phyloP scores from a whole-genome alignment of 108 stramenopile species.

The Aureococcus anophagefferens region DNA sequence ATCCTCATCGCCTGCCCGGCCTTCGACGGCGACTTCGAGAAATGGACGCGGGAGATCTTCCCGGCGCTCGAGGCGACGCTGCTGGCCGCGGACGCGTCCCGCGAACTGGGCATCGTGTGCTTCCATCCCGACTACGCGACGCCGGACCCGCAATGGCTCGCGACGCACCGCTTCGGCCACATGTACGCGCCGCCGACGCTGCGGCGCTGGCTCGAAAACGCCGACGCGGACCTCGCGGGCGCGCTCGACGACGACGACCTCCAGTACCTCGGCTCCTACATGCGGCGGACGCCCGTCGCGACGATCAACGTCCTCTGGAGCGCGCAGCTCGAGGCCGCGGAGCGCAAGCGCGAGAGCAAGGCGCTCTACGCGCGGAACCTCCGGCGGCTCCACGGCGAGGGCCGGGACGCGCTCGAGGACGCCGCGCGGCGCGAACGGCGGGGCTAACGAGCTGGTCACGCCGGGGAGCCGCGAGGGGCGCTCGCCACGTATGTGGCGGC shows the following conservation, averaged over 20 bases:
- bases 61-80: not conserved
- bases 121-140: not conserved
- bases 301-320: slow-evolving; percentile 49
- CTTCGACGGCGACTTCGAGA: not conserved
- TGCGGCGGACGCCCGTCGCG: slow-evolving; percentile 49
- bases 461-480: too few species aligned
- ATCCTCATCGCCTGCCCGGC: not conserved
- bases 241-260: slow-evolving; percentile 1
- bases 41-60: not conserved
- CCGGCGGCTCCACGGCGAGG: not conserved
- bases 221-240: not conserved
- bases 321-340: slow-evolving; percentile 35
- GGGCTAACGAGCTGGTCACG: too few species aligned
- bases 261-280: not conserved
- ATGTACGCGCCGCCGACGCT: not conserved
- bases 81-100: not conserved
- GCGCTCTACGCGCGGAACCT: not conserved
- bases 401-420: not conserved
- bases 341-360: not conserved
- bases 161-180: slow-evolving; percentile 2
- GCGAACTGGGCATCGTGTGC: not conserved
- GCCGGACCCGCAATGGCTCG: not conserved
- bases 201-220: not conserved
- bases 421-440: too few species aligned
- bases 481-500: too few species aligned